Evolutionary conservation across 495 filamentous ascomycete species (phyloP).

Genomic region (Aspergillus incahuasiensis): DNA sequence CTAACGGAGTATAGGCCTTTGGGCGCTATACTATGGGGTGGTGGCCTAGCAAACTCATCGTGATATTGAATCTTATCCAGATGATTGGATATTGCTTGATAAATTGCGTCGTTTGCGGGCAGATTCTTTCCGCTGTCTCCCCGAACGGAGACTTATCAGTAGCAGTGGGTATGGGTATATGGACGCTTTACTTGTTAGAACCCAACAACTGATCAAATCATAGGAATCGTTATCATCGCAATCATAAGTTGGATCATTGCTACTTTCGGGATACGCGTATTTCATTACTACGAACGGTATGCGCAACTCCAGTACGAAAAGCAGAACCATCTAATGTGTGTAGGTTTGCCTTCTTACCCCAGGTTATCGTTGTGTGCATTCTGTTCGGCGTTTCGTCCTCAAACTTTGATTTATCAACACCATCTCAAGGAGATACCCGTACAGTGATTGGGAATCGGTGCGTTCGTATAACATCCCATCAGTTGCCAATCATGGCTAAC

Average conservation of each 20-base stretch:
- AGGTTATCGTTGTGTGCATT: slow-evolving; percentile 60
- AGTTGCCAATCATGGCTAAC: not conserved
- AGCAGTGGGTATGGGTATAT: slow-evolving; percentile 47
- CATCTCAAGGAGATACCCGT: slow-evolving; percentile 42
- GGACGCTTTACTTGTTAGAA: not conserved
- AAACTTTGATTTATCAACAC: slow-evolving; percentile 55
- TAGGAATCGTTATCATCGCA: slow-evolving; percentile 64
- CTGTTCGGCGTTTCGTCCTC: slow-evolving; percentile 62
- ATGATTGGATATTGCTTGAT: slow-evolving; percentile 69
- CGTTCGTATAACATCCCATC: not conserved
- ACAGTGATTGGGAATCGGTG: slow-evolving; percentile 55
- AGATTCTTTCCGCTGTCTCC: slow-evolving; percentile 70
- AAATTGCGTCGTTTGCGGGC: slow-evolving; percentile 66
- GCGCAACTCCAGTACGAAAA: slow-evolving; percentile 1
- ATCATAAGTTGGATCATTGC: slow-evolving; percentile 63
- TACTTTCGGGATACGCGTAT: slow-evolving; percentile 68
- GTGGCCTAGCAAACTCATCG: slow-evolving; percentile 73
- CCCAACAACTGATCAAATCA: slow-evolving; percentile 1
- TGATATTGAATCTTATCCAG: slow-evolving; percentile 65
- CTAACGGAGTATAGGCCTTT: slow-evolving; percentile 46
- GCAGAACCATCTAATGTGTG: slow-evolving; percentile 4
- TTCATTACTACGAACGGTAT: slow-evolving; percentile 67
- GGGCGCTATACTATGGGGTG: slow-evolving; percentile 73
- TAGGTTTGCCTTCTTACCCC: slow-evolving; percentile 66
- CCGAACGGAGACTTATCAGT: slow-evolving; percentile 56